phyloP scores from a whole-genome alignment of 2,329 filamentous ascomycete species.

The Xylaria sp. region DNA sequence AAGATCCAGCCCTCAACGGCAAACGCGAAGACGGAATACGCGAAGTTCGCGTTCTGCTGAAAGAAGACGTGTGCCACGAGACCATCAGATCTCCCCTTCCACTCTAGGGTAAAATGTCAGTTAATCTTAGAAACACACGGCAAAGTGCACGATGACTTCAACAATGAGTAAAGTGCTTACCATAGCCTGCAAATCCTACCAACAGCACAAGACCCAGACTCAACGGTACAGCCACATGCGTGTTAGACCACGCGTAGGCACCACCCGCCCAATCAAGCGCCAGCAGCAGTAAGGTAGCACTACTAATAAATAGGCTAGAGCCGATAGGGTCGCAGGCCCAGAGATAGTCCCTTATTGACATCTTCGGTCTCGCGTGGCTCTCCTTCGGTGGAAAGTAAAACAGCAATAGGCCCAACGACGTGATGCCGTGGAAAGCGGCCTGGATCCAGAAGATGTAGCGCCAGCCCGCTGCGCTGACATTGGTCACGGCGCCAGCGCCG shows the following conservation, averaged over 20 bases:
- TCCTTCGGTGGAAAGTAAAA: slow-evolving; percentile 60
- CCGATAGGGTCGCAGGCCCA: slow-evolving; percentile 63
- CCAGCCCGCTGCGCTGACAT: slow-evolving; percentile 60
- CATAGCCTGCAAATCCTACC: slow-evolving; percentile 54
- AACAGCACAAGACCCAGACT: slow-evolving; percentile 56
- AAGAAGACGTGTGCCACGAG: slow-evolving; percentile 68
- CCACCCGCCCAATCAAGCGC: slow-evolving; percentile 60
- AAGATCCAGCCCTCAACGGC: slow-evolving; percentile 70
- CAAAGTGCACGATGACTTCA: background rate
- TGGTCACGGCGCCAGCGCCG: slow-evolving; percentile 64
- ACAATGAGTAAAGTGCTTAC: slow-evolving; percentile 47
- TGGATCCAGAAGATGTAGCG: slow-evolving; percentile 70
- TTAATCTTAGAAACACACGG: background rate
- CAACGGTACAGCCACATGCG: slow-evolving; percentile 56
- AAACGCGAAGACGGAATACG: slow-evolving; percentile 65
- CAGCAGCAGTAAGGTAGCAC: slow-evolving; percentile 57
- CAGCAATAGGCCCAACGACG: slow-evolving; percentile 58
- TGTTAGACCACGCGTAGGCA: slow-evolving; percentile 54
- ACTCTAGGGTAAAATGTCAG: slow-evolving; percentile 54
- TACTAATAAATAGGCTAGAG: slow-evolving; percentile 56
- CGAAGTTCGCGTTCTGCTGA: slow-evolving; percentile 63
- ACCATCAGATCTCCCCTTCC: slow-evolving; percentile 65
- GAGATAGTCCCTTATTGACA: slow-evolving; percentile 54
- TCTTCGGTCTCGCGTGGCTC: slow-evolving; percentile 51
- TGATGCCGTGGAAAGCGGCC: slow-evolving; percentile 62